Conservation (phyloP, 2,329 filamentous ascomycete genomes). For the Bipolaris sorokiniana region DNA sequence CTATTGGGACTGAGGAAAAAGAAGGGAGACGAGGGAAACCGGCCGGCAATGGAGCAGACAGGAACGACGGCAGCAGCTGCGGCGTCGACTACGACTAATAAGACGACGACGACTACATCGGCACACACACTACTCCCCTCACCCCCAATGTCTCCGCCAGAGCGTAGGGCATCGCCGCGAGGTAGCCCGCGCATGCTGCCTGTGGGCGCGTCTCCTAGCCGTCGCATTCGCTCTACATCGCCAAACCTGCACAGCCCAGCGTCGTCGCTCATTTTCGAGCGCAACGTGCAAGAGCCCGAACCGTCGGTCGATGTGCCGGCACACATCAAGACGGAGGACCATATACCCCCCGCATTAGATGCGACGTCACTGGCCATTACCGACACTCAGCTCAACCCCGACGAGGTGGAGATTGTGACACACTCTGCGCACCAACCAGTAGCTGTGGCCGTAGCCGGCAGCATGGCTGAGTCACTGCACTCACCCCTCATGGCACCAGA, state of each 20-base stretch:
- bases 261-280: slow-evolving; percentile 82
- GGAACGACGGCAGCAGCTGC: slow-evolving; percentile 13
- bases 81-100: slow-evolving; percentile 12
- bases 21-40: slow-evolving; percentile 32
- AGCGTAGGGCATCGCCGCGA: slow-evolving; percentile 43
- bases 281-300: slow-evolving; percentile 84
- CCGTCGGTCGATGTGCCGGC: slow-evolving; percentile 86
- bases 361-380: slow-evolving; percentile 93
- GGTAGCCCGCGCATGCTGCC: slow-evolving; percentile 47
- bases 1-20: slow-evolving; percentile 47
- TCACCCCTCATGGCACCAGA: slow-evolving; percentile 43
- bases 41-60: slow-evolving; percentile 17
- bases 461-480: slow-evolving; percentile 44
- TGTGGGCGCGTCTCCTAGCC: slow-evolving; percentile 64
- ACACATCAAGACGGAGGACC: slow-evolving; percentile 92
- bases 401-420: slow-evolving; percentile 91
- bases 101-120: slow-evolving; percentile 11
- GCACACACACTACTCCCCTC: slow-evolving; percentile 40
- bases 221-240: slow-evolving; percentile 70
- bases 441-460: slow-evolving; percentile 63
- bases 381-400: slow-evolving; percentile 80
- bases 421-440: slow-evolving; percentile 84
- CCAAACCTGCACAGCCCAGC: slow-evolving; percentile 82
- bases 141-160: slow-evolving; percentile 38
- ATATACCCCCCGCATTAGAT: slow-evolving; percentile 89